Percentiles rank a stretch among this genome's conserved stretches.
These are phyloP conservation scores for Xerocomus potaroensis DNA, from an alignment of 768 basidiomycete genomes.

Conservation along the genomic window DNA sequence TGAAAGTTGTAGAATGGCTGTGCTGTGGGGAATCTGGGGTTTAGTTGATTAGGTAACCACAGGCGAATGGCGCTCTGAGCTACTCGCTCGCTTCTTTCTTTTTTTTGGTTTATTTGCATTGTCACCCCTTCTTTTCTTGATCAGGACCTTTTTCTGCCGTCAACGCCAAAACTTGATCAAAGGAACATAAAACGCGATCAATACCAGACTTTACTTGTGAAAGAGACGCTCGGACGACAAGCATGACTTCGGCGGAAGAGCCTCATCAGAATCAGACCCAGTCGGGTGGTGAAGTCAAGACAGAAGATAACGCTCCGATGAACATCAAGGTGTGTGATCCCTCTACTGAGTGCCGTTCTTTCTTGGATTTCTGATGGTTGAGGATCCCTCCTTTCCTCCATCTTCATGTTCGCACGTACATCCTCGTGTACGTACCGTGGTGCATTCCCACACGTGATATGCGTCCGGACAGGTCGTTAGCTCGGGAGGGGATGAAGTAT, in stretches of 20 bases:
- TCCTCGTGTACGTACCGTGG: background rate
- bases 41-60: background rate
- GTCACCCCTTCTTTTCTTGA: background rate
- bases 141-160: background rate
- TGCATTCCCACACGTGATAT: background rate
- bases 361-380: background rate
- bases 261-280: slow-evolving; percentile 28
- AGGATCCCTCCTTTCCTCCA: background rate
- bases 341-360: background rate
- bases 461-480: slow-evolving; percentile 55
- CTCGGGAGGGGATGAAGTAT: slow-evolving; percentile 80
- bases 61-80: background rate
- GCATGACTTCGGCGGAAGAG: slow-evolving; percentile 12
- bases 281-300: slow-evolving; percentile 40
- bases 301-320: slow-evolving; percentile 59
- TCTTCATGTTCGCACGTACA: background rate
- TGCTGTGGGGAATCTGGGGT: too few relatives aligned
- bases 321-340: slow-evolving; percentile 66
- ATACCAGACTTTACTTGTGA: background rate
- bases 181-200: slow-evolving; percentile 1
- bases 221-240: background rate
- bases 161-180: background rate
- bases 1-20: too few relatives aligned
- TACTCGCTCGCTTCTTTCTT: background rate
- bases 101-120: background rate